Conservation (phyloP, 2,329 filamentous ascomycete genomes). For the Penicillium sp. region DNA sequence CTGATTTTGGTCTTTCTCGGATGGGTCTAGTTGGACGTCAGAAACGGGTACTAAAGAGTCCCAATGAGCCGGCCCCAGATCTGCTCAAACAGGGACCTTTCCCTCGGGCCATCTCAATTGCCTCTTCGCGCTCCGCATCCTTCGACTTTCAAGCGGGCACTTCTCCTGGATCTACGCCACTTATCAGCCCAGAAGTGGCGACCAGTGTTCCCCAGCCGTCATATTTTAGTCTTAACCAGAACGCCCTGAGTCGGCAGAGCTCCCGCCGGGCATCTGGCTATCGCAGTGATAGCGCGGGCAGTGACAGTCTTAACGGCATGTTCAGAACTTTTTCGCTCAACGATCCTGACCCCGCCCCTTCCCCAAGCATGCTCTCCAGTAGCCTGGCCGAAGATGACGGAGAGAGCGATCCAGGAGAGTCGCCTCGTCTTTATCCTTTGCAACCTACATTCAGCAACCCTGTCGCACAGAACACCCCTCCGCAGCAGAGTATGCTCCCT, state of each 20-base stretch:
- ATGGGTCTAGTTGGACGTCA: constrained; percentile 97
- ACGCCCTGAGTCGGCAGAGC: constrained; percentile 55
- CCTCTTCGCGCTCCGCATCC: constrained; percentile 87
- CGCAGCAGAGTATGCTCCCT: constrained; percentile 72
- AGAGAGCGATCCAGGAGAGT: constrained; percentile 65
- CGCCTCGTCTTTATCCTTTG: constrained; percentile 69
- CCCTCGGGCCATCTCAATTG: constrained; percentile 73
- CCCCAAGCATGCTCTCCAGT: constrained; percentile 28
- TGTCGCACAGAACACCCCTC: constrained; percentile 39
- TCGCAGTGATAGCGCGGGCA: constrained; percentile 87
- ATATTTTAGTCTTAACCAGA: constrained; percentile 70
- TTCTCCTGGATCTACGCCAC: constrained; percentile 78
- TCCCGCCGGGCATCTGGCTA: constrained; percentile 67
- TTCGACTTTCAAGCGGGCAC: constrained; percentile 77
- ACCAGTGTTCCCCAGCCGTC: constrained; percentile 74
- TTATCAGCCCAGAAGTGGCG: constrained; percentile 72
- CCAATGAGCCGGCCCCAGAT: constrained; percentile 81
- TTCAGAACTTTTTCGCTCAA: constrained; percentile 72
- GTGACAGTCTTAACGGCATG: constrained; percentile 77
- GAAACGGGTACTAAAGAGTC: constrained; percentile 77
- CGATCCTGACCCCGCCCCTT: constrained; percentile 51
- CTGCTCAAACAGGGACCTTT: constrained; percentile 89
- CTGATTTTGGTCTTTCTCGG: constrained; percentile 91
- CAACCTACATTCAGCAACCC: constrained; percentile 54
- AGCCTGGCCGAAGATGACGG: constrained; percentile 68